Evolutionary conservation across 306 rosid species (phyloP).

Genomic region (Cicer pinnatifidum): DNA sequence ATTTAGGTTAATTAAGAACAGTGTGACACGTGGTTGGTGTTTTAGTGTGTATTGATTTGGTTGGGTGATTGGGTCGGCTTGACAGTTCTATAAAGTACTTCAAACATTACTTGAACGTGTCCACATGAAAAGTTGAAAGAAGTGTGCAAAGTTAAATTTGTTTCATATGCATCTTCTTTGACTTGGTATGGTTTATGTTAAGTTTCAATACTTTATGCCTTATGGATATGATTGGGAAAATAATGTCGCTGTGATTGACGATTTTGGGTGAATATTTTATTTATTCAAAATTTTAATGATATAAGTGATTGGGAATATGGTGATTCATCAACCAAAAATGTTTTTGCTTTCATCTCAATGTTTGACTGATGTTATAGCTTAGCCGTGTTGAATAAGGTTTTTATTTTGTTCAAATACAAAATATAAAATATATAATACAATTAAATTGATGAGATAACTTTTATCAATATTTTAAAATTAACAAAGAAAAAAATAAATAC

Average conservation of each 20-base stretch:
- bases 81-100: neutral
- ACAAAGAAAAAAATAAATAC: too few species aligned
- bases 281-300: neutral
- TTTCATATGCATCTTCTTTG: neutral
- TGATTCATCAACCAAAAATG: slow-evolving; percentile 1
- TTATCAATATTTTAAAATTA: too few species aligned
- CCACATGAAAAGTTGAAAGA: neutral
- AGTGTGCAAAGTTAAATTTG: too few species aligned
- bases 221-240: neutral
- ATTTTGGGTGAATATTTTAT: slow-evolving; percentile 2
- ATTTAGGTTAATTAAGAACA: neutral
- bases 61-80: neutral
- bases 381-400: neutral
- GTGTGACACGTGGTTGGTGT: neutral
- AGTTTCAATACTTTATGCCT: slow-evolving; percentile 13
- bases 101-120: neutral
- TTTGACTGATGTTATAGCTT: neutral
- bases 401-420: too few species aligned
- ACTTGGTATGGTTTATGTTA: neutral
- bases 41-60: neutral
- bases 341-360: neutral
- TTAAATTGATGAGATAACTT: too few species aligned
- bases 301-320: slow-evolving; percentile 1
- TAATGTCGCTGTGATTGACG: neutral
- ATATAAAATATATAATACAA: too few species aligned